Base-by-base conservation (phyloP, 805 yeast species). In the Brettanomyces naardenensis region DNA sequence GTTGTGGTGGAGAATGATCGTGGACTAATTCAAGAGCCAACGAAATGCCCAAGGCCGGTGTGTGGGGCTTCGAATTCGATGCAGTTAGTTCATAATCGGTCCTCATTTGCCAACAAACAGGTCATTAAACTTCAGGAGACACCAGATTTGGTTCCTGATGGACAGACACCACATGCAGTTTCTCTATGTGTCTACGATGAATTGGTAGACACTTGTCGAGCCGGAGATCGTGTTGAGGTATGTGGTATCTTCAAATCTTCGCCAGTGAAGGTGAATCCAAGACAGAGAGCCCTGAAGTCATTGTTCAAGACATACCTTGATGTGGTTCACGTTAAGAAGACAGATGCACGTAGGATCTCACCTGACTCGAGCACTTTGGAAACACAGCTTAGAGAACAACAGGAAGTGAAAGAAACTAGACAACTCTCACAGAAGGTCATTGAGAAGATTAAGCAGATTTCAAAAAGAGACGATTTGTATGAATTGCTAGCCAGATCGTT, bases 101-200 rank as follows among this genome's bases (percentile, higher is more conserved):
- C 95, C 27, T 73, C 86, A 1, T 92, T 90, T 61, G 92, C 95
- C 19, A 97, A 92, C 61, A 92, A 90, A 55, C 99, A 92, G 62
- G 90, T 92, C 21, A 78, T 92, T 48, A 85, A 86, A 52, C 65
- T 92, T 30, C 98, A 92, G 62, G 98, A 92, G 61, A 58, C 63
- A 6, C 63, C 63, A 2, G 98, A 92, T 59, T 70, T 78, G 44
- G 95, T 90, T 13, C 98, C 98, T 4, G 97, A 85, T 62, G 98
- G 98, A 14, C 98, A 92, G 62, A 92, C 98, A 3, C 98, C 98
- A 2, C 98, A 92, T 60, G 81, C 96, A 11, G 85, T 92, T 34
- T 86, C 95, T 5, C 65, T 92, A 21, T 87, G 96, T 65, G 95
- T 86, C 1, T 92, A 90, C 56, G 98, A 92, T 60, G 97, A 92